Percentiles rank a stretch among this genome's conserved stretches.
These are phyloP conservation scores for Salmacisia buchloeana DNA, from an alignment of 1,284 basidiomycete genomes.

Conservation along the genomic window DNA sequence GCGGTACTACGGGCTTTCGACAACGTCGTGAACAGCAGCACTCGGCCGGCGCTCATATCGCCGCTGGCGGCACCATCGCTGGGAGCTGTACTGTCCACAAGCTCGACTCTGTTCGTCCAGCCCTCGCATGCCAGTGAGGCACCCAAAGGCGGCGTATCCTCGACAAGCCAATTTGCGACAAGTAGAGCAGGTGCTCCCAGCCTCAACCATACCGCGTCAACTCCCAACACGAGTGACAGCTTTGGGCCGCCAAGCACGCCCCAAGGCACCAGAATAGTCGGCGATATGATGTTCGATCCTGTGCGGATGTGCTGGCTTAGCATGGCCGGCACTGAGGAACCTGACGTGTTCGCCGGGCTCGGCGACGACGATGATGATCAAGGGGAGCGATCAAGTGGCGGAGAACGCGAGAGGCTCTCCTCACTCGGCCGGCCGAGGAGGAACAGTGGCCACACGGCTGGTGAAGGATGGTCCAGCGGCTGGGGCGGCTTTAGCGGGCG, in stretches of 20 bases:
- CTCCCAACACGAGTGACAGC: not conserved
- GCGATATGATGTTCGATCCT: constrained; percentile 96
- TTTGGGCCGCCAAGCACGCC: not conserved
- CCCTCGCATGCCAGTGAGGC: no score
- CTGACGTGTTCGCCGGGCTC: constrained; percentile 30
- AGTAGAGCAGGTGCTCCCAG: not conserved
- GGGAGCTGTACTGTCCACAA: constrained; percentile 18
- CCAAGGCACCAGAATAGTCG: constrained; percentile 71
- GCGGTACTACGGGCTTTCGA: constrained; percentile 83
- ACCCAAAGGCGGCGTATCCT: no score
- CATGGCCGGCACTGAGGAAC: constrained; percentile 72
- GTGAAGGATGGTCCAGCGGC: not conserved
- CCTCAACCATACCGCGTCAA: not conserved
- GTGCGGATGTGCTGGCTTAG: constrained; percentile 82
- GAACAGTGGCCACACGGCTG: not conserved
- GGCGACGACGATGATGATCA: constrained; percentile 5
- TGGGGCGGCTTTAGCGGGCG: not conserved
- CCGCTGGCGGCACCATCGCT: constrained; percentile 30
- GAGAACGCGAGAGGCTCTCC: not conserved
- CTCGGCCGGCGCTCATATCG: constrained; percentile 81
- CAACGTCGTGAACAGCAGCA: constrained; percentile 69
- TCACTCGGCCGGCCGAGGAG: not conserved
- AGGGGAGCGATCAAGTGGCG: not conserved
- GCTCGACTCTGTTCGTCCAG: not conserved
- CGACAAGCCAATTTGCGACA: not conserved